phyloP scores from a whole-genome alignment of 257 asterid species.

The Nicotiana tabacum region DNA sequence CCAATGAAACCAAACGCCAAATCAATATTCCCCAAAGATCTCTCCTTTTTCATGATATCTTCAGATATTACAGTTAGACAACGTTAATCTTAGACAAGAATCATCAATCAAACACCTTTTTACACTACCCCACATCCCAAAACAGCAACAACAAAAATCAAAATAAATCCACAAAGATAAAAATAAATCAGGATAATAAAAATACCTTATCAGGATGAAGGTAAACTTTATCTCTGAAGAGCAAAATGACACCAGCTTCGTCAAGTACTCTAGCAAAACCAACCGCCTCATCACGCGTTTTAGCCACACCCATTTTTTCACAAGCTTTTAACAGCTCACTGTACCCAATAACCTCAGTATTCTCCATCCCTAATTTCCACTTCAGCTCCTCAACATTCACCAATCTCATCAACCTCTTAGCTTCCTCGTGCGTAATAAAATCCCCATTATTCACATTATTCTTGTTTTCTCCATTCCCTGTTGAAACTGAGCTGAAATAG shows the following conservation, averaged over 20 bases:
- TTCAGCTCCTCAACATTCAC: constrained; percentile 76
- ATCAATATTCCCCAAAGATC: background rate
- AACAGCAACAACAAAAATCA: background rate
- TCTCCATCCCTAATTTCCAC: constrained; percentile 66
- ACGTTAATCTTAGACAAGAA: background rate
- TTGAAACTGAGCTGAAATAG: constrained; percentile 20
- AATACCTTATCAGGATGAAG: constrained; percentile 89
- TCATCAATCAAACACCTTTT: background rate
- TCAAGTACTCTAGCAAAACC: constrained; percentile 80
- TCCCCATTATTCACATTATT: background rate
- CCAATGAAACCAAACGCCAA: background rate
- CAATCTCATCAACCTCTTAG: constrained; percentile 82
- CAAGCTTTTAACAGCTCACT: constrained; percentile 60
- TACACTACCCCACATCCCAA: background rate
- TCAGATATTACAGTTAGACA: background rate
- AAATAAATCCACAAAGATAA: background rate
- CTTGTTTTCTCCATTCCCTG: constrained; percentile 9
- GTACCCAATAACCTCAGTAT: constrained; percentile 60
- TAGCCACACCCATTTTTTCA: constrained; percentile 66
- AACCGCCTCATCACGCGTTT: constrained; percentile 59
- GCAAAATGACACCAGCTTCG: constrained; percentile 85
- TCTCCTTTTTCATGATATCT: background rate
- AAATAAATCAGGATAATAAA: background rate
- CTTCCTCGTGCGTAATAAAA: constrained; percentile 62
- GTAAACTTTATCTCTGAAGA: constrained; percentile 79